phyloP scores from a whole-genome alignment of 306 rosid species.

The Psophocarpus tetragonolobus region DNA sequence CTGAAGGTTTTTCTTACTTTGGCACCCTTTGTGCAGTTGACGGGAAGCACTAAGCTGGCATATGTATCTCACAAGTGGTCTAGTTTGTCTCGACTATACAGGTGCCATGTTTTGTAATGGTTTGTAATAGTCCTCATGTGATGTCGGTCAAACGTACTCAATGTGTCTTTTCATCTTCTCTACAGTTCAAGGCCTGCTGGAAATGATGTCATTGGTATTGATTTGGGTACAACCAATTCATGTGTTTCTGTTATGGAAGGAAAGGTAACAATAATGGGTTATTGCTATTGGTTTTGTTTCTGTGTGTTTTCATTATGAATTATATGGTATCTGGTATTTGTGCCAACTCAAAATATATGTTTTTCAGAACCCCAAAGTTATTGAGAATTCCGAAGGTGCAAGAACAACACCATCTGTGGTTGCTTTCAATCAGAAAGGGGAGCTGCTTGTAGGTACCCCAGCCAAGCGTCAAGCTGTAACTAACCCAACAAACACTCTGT shows the following conservation, averaged over 20 bases:
- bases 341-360: background rate
- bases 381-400: slow-evolving; percentile 87
- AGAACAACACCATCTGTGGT: slow-evolving; percentile 94
- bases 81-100: slow-evolving; percentile 74
- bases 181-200: slow-evolving; percentile 83
- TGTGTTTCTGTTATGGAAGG: slow-evolving; percentile 97
- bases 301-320: background rate
- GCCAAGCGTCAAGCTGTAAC: slow-evolving; percentile 96
- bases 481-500: slow-evolving; percentile 81
- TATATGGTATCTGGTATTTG: too few relatives aligned
- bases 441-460: slow-evolving; percentile 93
- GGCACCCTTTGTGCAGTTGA: slow-evolving; percentile 51
- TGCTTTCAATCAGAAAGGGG: slow-evolving; percentile 93
- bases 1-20: background rate
- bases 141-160: background rate
- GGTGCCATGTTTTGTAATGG: slow-evolving; percentile 44
- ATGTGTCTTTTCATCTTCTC: background rate
- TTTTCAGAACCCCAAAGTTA: slow-evolving; percentile 75
- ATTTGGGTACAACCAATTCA: slow-evolving; percentile 94
- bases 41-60: slow-evolving; percentile 51
- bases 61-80: slow-evolving; percentile 61
- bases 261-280: slow-evolving; percentile 41
- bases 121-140: background rate
- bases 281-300: background rate
- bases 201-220: slow-evolving; percentile 84